Conservation (phyloP, 108 stramenopile genomes). For the Cyclotella kingstonii region DNA sequence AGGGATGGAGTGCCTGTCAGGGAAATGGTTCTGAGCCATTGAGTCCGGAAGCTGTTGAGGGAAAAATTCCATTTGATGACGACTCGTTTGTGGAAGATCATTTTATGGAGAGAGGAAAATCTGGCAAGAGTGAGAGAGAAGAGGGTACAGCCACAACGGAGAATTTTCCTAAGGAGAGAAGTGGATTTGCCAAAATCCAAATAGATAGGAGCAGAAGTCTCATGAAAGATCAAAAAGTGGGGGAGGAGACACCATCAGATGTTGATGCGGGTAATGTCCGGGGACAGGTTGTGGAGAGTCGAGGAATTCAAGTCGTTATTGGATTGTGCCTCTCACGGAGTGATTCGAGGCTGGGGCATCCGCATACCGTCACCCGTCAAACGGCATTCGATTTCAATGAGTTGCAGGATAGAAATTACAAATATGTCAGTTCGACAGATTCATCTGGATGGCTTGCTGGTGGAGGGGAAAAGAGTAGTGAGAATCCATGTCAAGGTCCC, state of each 20-base stretch:
- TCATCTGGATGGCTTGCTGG: conserved; percentile 81
- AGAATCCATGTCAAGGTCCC: not conserved
- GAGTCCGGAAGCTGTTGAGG: conserved; percentile 1
- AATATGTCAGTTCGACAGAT: conserved; percentile 85
- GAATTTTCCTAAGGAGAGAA: conserved; percentile 9
- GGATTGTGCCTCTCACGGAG: conserved; percentile 73
- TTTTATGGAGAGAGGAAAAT: not conserved
- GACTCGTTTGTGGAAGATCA: conserved; percentile 4
- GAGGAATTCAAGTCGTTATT: conserved; percentile 57
- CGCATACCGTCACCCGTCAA: conserved; percentile 84
- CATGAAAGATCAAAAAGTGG: not conserved
- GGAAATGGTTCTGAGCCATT: not conserved
- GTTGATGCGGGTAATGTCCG: not conserved
- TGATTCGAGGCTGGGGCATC: conserved; percentile 63
- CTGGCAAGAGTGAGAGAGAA: conserved; percentile 5
- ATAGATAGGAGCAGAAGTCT: not conserved
- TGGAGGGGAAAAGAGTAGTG: conserved; percentile 68
- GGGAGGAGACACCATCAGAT: conserved; percentile 4
- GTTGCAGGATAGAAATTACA: conserved; percentile 87
- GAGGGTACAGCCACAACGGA: conserved; percentile 7
- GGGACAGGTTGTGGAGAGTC: conserved; percentile 1
- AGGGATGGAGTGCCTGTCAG: not conserved
- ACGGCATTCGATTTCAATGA: conserved; percentile 91
- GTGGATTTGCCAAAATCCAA: conserved; percentile 22
- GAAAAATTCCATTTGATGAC: conserved; percentile 5